phyloP scores from a whole-genome alignment of 768 basidiomycete species.

The Lactarius quietus region DNA sequence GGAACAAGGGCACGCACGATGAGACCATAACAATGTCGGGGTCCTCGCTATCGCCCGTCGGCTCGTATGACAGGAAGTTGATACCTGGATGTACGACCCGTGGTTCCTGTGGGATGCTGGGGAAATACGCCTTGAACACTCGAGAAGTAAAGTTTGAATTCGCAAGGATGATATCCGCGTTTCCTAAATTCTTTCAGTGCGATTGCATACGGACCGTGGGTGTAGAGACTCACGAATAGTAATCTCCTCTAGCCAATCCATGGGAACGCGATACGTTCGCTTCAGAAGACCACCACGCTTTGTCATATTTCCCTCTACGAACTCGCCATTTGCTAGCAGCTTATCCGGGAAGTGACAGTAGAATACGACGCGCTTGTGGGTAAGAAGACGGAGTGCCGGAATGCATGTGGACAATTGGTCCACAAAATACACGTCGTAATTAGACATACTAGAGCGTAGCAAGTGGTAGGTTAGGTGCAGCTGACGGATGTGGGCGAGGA shows the following conservation, averaged over 20 bases:
- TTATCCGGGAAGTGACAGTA: conserved; percentile 99
- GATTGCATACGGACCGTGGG: neutral
- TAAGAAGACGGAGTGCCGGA: conserved; percentile 69
- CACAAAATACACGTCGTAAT: conserved; percentile 85
- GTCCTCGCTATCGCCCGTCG: conserved; percentile 38
- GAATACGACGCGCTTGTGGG: conserved; percentile 82
- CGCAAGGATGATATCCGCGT: conserved; percentile 86
- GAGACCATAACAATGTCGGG: conserved; percentile 50
- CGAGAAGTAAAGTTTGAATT: conserved; percentile 90
- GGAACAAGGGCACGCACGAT: conserved; percentile 49
- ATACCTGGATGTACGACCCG: conserved; percentile 96
- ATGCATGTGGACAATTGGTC: conserved; percentile 94
- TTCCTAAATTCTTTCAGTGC: conserved; percentile 45
- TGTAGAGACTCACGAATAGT: conserved; percentile 67
- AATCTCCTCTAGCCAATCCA: conserved; percentile 86
- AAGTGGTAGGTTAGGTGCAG: conserved; percentile 74
- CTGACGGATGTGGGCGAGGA: conserved; percentile 86
- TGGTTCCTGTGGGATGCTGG: conserved; percentile 57
- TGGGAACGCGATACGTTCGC: conserved; percentile 76
- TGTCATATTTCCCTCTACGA: conserved; percentile 49
- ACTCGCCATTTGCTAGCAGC: conserved; percentile 70
- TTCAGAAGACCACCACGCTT: conserved; percentile 55
- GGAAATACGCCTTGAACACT: conserved; percentile 74
- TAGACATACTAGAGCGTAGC: conserved; percentile 44
- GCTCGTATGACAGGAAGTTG: conserved; percentile 72